Evolutionary conservation across 2,329 filamentous ascomycete genomes (phyloP).

Genomic region (Emergomyces pasteurianus): DNA sequence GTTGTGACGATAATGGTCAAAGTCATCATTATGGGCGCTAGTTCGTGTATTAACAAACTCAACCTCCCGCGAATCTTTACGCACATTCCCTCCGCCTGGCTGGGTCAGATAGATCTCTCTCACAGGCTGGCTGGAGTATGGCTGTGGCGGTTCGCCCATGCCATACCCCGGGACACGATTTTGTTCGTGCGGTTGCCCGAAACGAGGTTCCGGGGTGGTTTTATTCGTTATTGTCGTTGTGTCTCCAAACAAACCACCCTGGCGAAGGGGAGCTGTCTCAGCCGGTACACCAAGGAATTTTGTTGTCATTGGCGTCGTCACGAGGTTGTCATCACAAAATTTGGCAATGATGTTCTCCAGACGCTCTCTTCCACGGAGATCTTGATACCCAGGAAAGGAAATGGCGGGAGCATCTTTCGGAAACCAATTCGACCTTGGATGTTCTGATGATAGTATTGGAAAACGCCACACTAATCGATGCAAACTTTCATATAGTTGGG

Average conservation of each 20-base stretch:
- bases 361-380: constrained; percentile 46
- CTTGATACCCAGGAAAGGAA: constrained; percentile 51
- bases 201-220: not conserved
- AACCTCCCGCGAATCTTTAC: constrained; percentile 28
- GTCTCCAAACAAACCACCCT: not conserved
- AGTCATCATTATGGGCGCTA: not conserved
- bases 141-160: constrained; percentile 26
- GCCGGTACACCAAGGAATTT: constrained; percentile 44
- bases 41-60: not conserved
- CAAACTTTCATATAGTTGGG: constrained; percentile 60
- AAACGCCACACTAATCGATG: constrained; percentile 56
- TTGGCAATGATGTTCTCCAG: constrained; percentile 49
- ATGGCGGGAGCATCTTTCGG: constrained; percentile 65
- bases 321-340: constrained; percentile 37
- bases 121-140: constrained; percentile 50
- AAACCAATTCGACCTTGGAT: constrained; percentile 57
- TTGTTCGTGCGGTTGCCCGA: too few relatives aligned
- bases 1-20: not conserved
- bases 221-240: constrained; percentile 19
- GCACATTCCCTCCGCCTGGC: constrained; percentile 47
- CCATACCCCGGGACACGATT: constrained; percentile 17
- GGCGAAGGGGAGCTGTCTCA: too few relatives aligned
- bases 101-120: constrained; percentile 52
- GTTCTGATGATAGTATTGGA: constrained; percentile 55
- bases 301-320: constrained; percentile 22